Percentiles rank a stretch among this genome's conserved stretches.
Evolutionary conservation across 2,329 filamentous ascomycete genomes (phyloP).

Genomic region (Chalaropsis ovoidea): DNA sequence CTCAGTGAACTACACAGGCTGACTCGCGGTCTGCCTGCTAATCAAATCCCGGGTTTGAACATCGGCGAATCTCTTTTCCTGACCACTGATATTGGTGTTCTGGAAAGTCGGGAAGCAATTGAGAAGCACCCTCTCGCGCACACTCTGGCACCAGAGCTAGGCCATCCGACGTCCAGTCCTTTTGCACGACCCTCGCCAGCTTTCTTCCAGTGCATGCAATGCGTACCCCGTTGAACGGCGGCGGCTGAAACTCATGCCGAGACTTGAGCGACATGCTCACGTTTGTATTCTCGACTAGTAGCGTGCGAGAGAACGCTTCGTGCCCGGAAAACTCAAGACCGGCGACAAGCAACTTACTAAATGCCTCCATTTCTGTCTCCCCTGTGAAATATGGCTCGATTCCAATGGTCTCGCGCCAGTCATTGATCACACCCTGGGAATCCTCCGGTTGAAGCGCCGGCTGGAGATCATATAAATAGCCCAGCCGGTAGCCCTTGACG

Average conservation of each 20-base stretch:
- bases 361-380: constrained; percentile 26
- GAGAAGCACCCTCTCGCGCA: constrained; percentile 26
- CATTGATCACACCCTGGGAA: constrained; percentile 17
- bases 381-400: constrained; percentile 26
- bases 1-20: constrained; percentile 58
- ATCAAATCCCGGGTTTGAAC: constrained; percentile 60
- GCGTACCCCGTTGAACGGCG: constrained; percentile 20
- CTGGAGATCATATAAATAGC: constrained; percentile 27
- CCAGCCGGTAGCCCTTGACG: constrained; percentile 26
- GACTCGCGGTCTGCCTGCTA: constrained; percentile 55
- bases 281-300: constrained; percentile 5
- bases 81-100: constrained; percentile 62
- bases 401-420: constrained; percentile 21
- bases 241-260: constrained; percentile 17
- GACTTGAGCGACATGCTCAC: not conserved
- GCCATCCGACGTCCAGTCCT: constrained; percentile 26
- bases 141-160: constrained; percentile 26
- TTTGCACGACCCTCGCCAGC: constrained; percentile 26
- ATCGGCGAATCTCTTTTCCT: constrained; percentile 78
- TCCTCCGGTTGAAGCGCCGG: constrained; percentile 23
- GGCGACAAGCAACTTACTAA: constrained; percentile 25
- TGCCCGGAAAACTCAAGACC: constrained; percentile 23
- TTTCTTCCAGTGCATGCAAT: constrained; percentile 25
- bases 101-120: constrained; percentile 61
- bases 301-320: constrained; percentile 23